phyloP scores from a whole-genome alignment of 768 basidiomycete species.

The Pleurotus eryngii region DNA sequence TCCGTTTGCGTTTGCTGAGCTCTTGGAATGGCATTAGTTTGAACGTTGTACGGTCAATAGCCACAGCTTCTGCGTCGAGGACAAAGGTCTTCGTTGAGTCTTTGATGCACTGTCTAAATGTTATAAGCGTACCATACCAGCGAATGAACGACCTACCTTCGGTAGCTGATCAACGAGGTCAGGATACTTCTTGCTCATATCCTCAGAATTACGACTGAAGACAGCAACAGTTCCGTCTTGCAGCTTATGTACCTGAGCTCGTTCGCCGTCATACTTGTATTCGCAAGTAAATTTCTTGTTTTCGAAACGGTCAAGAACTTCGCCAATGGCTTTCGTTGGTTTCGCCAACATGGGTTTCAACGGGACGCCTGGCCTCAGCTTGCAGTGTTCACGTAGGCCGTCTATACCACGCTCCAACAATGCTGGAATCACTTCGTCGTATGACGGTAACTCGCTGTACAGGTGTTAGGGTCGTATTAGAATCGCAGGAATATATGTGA shows the following conservation, averaged over 20 bases:
- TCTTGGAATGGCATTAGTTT: conserved; percentile 98
- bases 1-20: conserved; percentile 88
- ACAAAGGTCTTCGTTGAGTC: conserved; percentile 85
- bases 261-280: conserved; percentile 99
- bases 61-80: conserved; percentile 94
- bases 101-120: conserved; percentile 69
- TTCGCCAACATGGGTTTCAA: conserved; percentile 99
- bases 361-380: conserved; percentile 92
- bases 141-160: conserved; percentile 44
- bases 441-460: conserved; percentile 83
- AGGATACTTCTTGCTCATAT: conserved; percentile 99
- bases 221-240: conserved; percentile 83
- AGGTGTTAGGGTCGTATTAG: neutral
- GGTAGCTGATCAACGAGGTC: conserved; percentile 95
- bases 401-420: conserved; percentile 76
- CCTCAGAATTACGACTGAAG: conserved; percentile 96
- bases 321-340: conserved; percentile 97
- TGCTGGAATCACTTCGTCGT: conserved; percentile 90
- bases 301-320: conserved; percentile 96
- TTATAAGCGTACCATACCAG: neutral
- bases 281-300: conserved; percentile 95
- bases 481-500: neutral
- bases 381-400: conserved; percentile 70
- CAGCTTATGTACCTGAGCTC: conserved; percentile 91
- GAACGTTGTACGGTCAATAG: conserved; percentile 80